Base-by-base conservation (phyloP, 1,284 basidiomycete species). In the Fomitopsis pinicola region DNA sequence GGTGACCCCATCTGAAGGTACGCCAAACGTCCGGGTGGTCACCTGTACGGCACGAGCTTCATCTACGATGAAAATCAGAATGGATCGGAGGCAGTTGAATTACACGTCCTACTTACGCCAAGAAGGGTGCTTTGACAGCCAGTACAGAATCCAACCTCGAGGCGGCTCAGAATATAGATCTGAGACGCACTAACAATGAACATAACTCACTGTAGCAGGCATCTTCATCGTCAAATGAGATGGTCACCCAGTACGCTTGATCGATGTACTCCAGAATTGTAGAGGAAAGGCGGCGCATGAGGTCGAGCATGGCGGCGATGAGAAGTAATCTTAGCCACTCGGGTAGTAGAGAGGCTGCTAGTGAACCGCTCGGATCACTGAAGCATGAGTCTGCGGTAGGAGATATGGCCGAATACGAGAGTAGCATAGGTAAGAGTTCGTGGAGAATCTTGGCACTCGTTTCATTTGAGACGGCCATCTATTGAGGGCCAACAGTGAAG, bases 281-380 rank as follows among this genome's bases (percentile, higher is more conserved):
- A 33, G 76, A 71, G 6, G 76, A 68, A 9, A 78, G 40, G 2
- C 87, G 81, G 19, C 88, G 82, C 44, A 76, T 77, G 0, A 76
- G 80, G 69, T 90, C 89, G 52, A 91, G 71, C 30, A 82, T 64
- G 22, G 83, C 81, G 50, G 89, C 89, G 45, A 90, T 72, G 15
- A 86, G 66, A 55, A 89, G 67, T 57, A 91, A 77, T 66, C 88
- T 84, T 6, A 83, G 59, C 82, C 87, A 89, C 67, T 91, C 86
- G n/a, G 77, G 74, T 12, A 88, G 68, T 1, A 83, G 33, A 75
- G 62, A 19, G 75, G 60, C 57, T 69, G 62, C 30, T 8, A 33
- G 4, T 5, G 30, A 33, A 22, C 22, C 22, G 30, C 30, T 33
- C 30, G 4, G 30, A 5, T 33, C 8, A 33, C 8, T 33, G 30